Conservation (phyloP, 2,329 filamentous ascomycete species). For the Microdochium paspali region DNA sequence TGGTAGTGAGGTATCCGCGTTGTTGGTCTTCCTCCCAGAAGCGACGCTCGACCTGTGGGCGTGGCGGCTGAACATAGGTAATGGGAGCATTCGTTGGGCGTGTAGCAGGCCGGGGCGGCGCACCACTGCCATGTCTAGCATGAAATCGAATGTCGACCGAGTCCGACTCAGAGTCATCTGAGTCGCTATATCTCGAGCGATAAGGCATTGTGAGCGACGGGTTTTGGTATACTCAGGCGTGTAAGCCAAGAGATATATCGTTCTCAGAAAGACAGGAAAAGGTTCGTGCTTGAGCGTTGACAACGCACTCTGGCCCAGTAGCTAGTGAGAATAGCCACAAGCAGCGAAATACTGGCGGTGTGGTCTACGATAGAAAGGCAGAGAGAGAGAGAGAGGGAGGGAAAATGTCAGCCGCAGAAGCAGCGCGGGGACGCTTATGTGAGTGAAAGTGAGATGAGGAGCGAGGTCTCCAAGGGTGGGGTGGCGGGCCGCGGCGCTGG, state of each 20-base stretch:
- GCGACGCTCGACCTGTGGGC: conserved; percentile 23
- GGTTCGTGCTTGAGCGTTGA: no score
- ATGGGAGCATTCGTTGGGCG: conserved; percentile 18
- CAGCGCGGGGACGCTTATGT: not conserved
- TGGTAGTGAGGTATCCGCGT: conserved; percentile 27
- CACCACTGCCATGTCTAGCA: no score
- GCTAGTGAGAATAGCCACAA: not conserved
- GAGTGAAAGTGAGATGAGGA: not conserved
- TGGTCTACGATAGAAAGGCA: not conserved
- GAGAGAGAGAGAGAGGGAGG: not conserved
- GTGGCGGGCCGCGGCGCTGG: not conserved
- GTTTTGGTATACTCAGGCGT: conserved; percentile 15
- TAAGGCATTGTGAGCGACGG: conserved; percentile 12
- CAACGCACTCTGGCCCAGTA: no score
- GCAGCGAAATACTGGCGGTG: not conserved
- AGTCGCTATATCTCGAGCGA: conserved; percentile 11
- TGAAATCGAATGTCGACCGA: conserved; percentile 48
- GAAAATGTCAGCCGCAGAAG: not conserved
- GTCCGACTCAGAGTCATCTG: conserved; percentile 40
- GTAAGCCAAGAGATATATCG: not conserved
- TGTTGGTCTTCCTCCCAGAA: conserved; percentile 29
- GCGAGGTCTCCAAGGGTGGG: not conserved
- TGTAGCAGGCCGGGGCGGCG: conserved; percentile 10
- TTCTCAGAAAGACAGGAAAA: not conserved
- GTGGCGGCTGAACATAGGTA: conserved; percentile 34